Evolutionary conservation across 257 asterid genomes (phyloP).

Genomic region (Solanum clarkiae): DNA sequence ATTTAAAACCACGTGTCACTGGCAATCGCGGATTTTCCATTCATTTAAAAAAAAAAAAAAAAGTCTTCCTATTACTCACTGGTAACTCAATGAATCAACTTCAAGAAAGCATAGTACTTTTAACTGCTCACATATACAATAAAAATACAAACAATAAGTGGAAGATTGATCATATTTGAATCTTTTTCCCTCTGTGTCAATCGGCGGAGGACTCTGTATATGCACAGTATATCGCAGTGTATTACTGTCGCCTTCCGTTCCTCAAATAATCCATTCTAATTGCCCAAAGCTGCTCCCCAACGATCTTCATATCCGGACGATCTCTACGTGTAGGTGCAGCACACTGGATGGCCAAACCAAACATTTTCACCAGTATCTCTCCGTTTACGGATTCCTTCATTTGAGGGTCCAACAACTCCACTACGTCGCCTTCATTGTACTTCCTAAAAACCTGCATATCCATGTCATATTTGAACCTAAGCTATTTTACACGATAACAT

Average conservation of each 20-base stretch:
- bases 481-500: no score
- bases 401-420: constrained; percentile 67
- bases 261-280: constrained; percentile 72
- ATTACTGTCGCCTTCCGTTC: constrained; percentile 30
- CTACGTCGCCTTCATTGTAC: constrained; percentile 32
- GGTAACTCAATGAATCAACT: background rate
- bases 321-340: constrained; percentile 85
- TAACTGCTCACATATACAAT: background rate
- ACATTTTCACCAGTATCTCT: constrained; percentile 55
- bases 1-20: background rate
- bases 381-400: constrained; percentile 40
- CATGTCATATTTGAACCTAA: background rate
- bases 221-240: background rate
- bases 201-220: background rate
- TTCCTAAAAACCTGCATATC: constrained; percentile 62
- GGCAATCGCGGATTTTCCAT: background rate
- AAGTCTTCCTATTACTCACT: background rate
- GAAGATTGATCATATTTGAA: background rate
- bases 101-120: background rate
- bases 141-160: background rate
- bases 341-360: constrained; percentile 66
- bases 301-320: constrained; percentile 86
- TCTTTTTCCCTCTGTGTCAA: background rate
- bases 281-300: constrained; percentile 77
- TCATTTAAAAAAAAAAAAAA: no score